These are phyloP conservation scores for Pseudohyphozyma bogoriensis DNA, from an alignment of 768 basidiomycete genomes.

Conservation along the genomic window DNA sequence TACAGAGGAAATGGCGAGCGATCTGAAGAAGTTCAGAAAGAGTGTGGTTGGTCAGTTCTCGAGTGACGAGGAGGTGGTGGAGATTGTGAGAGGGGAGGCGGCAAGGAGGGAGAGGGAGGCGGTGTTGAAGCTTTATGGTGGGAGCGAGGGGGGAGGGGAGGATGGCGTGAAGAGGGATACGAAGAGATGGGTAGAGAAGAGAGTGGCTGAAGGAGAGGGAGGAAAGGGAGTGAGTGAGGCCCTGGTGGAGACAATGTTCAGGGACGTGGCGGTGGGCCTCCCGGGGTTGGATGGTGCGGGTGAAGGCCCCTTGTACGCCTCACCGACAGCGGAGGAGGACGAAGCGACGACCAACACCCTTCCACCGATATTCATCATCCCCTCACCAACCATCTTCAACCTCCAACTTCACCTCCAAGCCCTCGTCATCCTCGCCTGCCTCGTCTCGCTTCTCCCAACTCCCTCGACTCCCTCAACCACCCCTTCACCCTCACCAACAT, in stretches of 20 bases:
- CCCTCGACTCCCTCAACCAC: not conserved
- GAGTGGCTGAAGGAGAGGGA: not conserved
- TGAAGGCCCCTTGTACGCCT: not conserved
- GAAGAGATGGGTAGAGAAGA: not conserved
- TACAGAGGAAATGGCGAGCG: not conserved
- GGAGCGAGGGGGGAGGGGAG: not conserved
- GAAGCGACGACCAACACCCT: conserved; percentile 1
- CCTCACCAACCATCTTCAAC: not conserved
- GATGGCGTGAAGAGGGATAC: not conserved
- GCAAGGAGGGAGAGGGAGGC: conserved; percentile 5
- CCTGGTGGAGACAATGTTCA: conserved; percentile 5
- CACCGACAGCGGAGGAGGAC: too few species aligned
- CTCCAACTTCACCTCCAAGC: conserved; percentile 21
- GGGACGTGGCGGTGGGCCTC: not conserved
- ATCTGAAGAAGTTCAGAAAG: conserved; percentile 1
- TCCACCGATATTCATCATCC: conserved; percentile 10
- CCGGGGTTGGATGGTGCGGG: not conserved
- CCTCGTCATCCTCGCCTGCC: conserved; percentile 20
- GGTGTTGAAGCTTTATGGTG: not conserved
- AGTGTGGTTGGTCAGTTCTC: not conserved
- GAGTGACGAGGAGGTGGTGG: not conserved
- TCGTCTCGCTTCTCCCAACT: not conserved
- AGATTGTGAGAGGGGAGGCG: conserved; percentile 2
- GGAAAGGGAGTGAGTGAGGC: not conserved
- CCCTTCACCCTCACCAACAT: not conserved